Evolutionary conservation across 73 alveolate genomes (phyloP), one percentile per base, ranked within the genome.

Genomic region (Paramecium biaurelia): DNA sequence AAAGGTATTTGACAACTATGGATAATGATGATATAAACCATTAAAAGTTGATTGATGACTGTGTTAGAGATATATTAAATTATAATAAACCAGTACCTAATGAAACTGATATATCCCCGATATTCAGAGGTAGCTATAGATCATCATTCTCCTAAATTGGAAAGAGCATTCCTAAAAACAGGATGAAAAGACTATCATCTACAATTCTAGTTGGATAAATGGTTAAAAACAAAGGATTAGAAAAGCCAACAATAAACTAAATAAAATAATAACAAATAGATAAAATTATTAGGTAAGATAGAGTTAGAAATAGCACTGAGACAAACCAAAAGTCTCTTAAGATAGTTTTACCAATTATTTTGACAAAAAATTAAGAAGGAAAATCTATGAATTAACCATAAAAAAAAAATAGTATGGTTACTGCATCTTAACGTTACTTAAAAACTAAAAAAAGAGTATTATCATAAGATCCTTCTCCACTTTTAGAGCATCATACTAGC

Each of bases 171-270:
- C 76, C 76, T 24, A 76, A 76, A 42, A 35, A 23, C 63, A 41
- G 89, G 38, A 6, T 76, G 4, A 76, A 76, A 42, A 76, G 47
- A 76, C 42, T 76, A 20, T 37, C 89, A 7, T 76, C 89, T 11
- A 38, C 89, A 15, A 18, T 76, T 15, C 11, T 76, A 9, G 89
- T 76, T 41, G 70, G 26, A 7, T n/a, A 76, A 76, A 20, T 76
- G 35, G 89, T 76, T 6, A 76, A 76, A 76, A 37, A 26, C 2
- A 76, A 76, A 76, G 89, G 89, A 37, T 24, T 76, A 76, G 38
- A 76, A 15, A 76, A 76, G 21, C 38, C 38, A 21, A 76, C 89
- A 37, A 38, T 76, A 15, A 32, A 38, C 2, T 42, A 76, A 42
- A 24, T 24, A 35, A 37, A 76, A 76, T 20, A 37, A 28, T 26